Base-by-base conservation (phyloP, 1,284 basidiomycete species). In the Austropuccinia psidii region DNA sequence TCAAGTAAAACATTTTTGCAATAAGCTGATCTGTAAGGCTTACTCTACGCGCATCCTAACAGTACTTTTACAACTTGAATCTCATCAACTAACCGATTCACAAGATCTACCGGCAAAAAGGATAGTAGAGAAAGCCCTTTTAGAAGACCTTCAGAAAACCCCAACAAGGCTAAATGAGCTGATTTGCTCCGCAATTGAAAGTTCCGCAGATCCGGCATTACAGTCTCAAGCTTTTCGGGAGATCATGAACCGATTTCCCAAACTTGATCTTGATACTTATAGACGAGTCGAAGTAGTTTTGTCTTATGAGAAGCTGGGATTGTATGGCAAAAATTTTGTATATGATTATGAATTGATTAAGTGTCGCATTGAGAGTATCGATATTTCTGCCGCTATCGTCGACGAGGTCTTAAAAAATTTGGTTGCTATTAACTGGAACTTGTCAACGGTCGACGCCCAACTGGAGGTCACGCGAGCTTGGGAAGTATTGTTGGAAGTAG, bases 361-460 rank as follows among this genome's bases (percentile, higher is more conserved):
- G 8, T 58, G 60, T 50, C 50, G 57, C 43, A 50, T 70, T 39
- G 45, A 29, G 21, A 55, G 67, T 29, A 70, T 54, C 50, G 67
- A 60, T 17, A 45, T 60, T n/a, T 60, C 67, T 13, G 52, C 57
- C 31, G 37, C 33, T 29, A 55, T 70, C 13, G 67, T 43, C 13
- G 67, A 70, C 41, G 67, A 70, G 35, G 67, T 70, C 35, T 61
- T 73, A 29, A 73, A 73, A 35, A 62, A 61, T 62, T 41, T 73
- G 19, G 33, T 54, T n/a, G 58, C 57, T 27, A 73, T 73, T 37
- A 73, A 73, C 37, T 62, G 69, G 57, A 73, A 73, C 54, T 41
- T 73, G 49, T 73, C 69, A 35, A 50, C 47, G n/a, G 49, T 73
- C 33, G 69, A 73, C 41, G 57, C 69, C 29, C 69, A 73, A 50